Evolutionary conservation across 2,329 filamentous ascomycete species (phyloP).

Genomic region (Beauveria medogensis): DNA sequence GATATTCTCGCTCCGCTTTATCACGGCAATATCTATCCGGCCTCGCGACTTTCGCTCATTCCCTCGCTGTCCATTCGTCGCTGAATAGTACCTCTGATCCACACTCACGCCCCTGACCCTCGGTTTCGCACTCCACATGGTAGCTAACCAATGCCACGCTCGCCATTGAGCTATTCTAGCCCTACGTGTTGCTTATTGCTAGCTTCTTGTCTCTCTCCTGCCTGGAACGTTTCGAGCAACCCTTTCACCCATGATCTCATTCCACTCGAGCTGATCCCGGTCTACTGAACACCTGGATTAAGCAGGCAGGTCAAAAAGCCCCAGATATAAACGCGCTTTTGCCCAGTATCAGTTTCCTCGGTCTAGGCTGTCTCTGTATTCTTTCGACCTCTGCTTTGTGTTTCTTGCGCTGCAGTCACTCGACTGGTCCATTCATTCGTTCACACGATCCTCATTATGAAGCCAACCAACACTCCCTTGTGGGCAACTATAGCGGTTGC

Average conservation of each 20-base stretch:
- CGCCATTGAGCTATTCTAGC: neutral
- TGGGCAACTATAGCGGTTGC: conserved; percentile 8
- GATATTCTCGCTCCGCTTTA: neutral
- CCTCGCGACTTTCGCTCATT: neutral
- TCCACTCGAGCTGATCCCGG: neutral
- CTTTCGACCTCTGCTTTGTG: neutral
- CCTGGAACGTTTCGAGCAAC: neutral
- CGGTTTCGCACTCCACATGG: neutral
- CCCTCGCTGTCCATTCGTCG: neutral
- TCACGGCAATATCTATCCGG: neutral
- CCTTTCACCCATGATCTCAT: neutral
- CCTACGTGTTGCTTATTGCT: neutral
- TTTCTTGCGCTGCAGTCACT: neutral
- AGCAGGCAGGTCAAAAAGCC: neutral
- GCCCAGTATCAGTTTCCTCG: neutral
- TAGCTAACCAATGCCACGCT: neutral
- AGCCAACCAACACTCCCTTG: neutral
- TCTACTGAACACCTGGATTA: neutral
- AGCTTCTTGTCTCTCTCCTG: no score
- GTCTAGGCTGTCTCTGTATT: neutral
- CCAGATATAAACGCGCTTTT: neutral
- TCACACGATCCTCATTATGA: neutral
- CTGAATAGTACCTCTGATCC: neutral
- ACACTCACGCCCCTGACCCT: neutral
- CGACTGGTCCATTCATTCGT: neutral